These are phyloP conservation scores for Bipolaris cookei DNA, from an alignment of 2,329 filamentous ascomycete genomes.

Conservation along the genomic window DNA sequence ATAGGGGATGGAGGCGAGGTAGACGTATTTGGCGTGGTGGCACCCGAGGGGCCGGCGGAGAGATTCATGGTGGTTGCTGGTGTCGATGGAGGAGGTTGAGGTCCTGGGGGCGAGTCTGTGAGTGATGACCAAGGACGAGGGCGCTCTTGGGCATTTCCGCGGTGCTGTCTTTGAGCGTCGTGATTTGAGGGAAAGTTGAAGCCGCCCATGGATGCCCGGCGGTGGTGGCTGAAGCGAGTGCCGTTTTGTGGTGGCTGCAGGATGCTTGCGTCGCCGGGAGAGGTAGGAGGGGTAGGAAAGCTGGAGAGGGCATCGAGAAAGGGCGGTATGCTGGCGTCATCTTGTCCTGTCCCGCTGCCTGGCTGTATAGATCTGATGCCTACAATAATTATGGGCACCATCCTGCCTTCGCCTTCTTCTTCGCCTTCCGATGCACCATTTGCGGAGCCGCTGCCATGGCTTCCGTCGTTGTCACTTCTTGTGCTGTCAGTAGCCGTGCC, in stretches of 20 bases:
- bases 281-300: constrained; percentile 53
- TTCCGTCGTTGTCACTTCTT: constrained; percentile 17
- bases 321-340: constrained; percentile 53
- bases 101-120: constrained; percentile 64
- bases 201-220: constrained; percentile 62
- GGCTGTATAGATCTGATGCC: constrained; percentile 71
- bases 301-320: constrained; percentile 60
- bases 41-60: constrained; percentile 61
- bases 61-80: constrained; percentile 64
- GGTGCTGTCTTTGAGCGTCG: constrained; percentile 61
- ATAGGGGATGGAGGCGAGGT: constrained; percentile 46
- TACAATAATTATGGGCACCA: constrained; percentile 73
- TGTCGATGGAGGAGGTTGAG: constrained; percentile 67
- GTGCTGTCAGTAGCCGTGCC: constrained; percentile 55
- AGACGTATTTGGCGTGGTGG: constrained; percentile 49
- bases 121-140: constrained; percentile 53
- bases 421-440: constrained; percentile 31
- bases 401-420: constrained; percentile 60
- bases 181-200: constrained; percentile 58
- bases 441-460: constrained; percentile 31
- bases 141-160: constrained; percentile 50
- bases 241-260: constrained; percentile 62
- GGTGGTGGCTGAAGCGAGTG: constrained; percentile 61
- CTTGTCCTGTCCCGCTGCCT: constrained; percentile 53
- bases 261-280: constrained; percentile 58